Evolutionary conservation across 169 alveolate species (phyloP).

Genomic region (Eimeria acervulina): DNA sequence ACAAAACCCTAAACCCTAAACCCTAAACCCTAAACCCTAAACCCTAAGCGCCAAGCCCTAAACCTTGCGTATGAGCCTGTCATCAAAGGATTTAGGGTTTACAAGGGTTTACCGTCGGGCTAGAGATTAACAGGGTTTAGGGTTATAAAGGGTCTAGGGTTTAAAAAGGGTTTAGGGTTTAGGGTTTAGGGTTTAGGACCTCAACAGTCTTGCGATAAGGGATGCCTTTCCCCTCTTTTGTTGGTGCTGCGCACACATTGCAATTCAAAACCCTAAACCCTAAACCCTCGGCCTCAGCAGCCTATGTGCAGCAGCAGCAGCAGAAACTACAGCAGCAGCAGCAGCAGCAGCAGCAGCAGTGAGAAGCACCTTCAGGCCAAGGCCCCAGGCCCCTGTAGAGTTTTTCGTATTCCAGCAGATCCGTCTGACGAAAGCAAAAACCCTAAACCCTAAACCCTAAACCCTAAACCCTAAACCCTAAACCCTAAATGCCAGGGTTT

Average conservation of each 20-base stretch:
- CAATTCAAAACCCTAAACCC: conserved; percentile 23
- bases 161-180: neutral
- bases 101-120: neutral
- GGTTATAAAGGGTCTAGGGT: conserved; percentile 1
- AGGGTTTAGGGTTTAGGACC: conserved; percentile 46
- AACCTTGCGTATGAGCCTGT: neutral
- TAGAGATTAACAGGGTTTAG: neutral
- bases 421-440: conserved; percentile 6
- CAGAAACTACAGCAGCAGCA: conserved; percentile 29
- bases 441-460: conserved; percentile 22
- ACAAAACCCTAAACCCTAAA: neutral
- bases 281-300: neutral
- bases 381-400: conserved; percentile 18
- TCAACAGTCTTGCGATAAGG: conserved; percentile 2
- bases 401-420: conserved; percentile 22
- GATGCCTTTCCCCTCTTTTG: neutral
- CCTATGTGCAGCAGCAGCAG: neutral
- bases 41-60: conserved; percentile 16
- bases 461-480: conserved; percentile 7
- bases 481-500: neutral
- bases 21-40: conserved; percentile 49
- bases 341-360: conserved; percentile 34
- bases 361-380: neutral
- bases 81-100: neutral
- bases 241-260: neutral